Percentiles rank a stretch among this genome's conserved stretches.
These are phyloP conservation scores for Rhizopogon vinicolor DNA, from an alignment of 768 basidiomycete genomes.

Conservation along the genomic window DNA sequence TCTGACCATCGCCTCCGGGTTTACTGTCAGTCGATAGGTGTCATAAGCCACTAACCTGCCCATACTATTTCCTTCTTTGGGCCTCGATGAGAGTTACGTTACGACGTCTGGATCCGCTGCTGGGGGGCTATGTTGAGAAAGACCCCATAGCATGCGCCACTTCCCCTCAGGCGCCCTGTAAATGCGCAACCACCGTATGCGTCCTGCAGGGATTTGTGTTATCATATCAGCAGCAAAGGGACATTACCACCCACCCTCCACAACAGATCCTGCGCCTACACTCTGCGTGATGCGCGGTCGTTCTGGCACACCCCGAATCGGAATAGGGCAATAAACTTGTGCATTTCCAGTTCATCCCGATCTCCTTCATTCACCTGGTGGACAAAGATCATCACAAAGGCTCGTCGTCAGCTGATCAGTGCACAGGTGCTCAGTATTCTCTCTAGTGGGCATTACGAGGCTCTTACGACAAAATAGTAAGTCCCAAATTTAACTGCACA, in stretches of 20 bases:
- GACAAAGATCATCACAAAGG: not conserved
- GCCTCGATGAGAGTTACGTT: not conserved
- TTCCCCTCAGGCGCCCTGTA: not conserved
- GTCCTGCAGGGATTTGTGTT: not conserved
- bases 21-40: too few relatives aligned
- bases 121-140: not conserved
- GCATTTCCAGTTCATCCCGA: slow-evolving; percentile 4
- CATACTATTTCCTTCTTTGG: not conserved
- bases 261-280: slow-evolving; percentile 55
- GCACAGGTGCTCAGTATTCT: not conserved
- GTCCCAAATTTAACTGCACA: not conserved
- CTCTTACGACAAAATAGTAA: not conserved
- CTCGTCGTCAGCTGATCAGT: slow-evolving; percentile 32
- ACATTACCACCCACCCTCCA: slow-evolving; percentile 24
- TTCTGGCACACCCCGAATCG: slow-evolving; percentile 51
- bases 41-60: too few relatives aligned
- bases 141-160: not conserved
- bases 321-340: slow-evolving; percentile 46
- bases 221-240: not conserved
- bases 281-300: slow-evolving; percentile 52
- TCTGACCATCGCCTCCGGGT: too few relatives aligned
- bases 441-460: not conserved
- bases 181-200: not conserved
- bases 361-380: too few relatives aligned
- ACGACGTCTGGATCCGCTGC: too few relatives aligned